A percentile compares a stretch with the other conserved stretches of the same genome.
These are phyloP conservation scores for Cryptococcus deneoformans DNA, from an alignment of 1,284 basidiomycete species.

Conservation along the genomic window DNA sequence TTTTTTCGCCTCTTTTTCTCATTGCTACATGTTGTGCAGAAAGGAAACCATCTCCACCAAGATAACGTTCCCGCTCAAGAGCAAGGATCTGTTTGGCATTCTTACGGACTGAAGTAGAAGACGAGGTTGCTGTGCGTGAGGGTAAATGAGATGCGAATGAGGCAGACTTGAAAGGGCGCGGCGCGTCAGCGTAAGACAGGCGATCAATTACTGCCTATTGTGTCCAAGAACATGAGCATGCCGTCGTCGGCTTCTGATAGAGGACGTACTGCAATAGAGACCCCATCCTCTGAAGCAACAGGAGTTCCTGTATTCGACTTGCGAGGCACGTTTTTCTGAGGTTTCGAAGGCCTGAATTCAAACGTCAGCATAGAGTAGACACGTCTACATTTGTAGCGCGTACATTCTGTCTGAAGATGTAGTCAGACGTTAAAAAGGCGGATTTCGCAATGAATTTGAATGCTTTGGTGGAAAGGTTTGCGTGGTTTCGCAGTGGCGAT, in stretches of 20 bases:
- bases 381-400: too few relatives aligned
- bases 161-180: constrained; percentile 44
- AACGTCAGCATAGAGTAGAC: neutral
- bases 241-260: neutral
- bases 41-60: constrained; percentile 43
- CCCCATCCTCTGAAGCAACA: constrained; percentile 24
- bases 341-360: constrained; percentile 17
- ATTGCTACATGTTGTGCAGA: constrained; percentile 33
- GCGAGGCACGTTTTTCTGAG: constrained; percentile 16
- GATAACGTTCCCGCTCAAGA: constrained; percentile 43
- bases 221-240: neutral
- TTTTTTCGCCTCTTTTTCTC: constrained; percentile 35
- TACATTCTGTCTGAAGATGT: too few relatives aligned
- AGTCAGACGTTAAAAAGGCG: too few relatives aligned
- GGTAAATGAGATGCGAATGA: constrained; percentile 35
- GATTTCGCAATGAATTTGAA: too few relatives aligned
- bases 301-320: constrained; percentile 42
- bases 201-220: constrained; percentile 32
- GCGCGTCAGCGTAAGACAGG: constrained; percentile 40
- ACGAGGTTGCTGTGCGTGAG: constrained; percentile 32
- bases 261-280: constrained; percentile 1
- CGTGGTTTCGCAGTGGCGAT: too few relatives aligned
- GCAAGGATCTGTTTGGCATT: constrained; percentile 47
- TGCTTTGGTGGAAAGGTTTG: too few relatives aligned
- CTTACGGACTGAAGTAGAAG: constrained; percentile 32